Percentiles rank a stretch among this genome's conserved stretches.
These are phyloP conservation scores for Salix dunnii DNA, from an alignment of 345 rosid species.

Conservation along the genomic window DNA sequence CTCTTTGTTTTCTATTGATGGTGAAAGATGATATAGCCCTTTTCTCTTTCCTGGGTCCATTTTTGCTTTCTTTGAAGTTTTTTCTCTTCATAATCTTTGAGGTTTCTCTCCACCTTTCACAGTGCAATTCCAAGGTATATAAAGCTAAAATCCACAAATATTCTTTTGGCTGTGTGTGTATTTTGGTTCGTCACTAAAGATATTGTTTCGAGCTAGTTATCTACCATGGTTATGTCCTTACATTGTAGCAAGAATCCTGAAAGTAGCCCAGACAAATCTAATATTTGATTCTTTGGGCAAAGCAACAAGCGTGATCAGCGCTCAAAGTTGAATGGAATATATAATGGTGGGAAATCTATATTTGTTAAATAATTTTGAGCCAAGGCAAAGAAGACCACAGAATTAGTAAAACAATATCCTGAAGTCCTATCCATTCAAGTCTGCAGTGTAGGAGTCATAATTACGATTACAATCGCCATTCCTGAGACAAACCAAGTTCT, in stretches of 20 bases:
- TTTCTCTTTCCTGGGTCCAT: slow-evolving; percentile 50
- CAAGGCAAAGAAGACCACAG: not conserved
- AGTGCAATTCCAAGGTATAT: slow-evolving; percentile 21
- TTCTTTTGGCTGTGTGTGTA: slow-evolving; percentile 24
- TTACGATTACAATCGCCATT: not conserved
- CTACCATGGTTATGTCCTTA: slow-evolving; percentile 23
- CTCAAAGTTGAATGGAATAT: not conserved
- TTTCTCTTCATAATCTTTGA: not conserved
- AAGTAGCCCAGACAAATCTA: not conserved
- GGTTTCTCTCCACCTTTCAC: slow-evolving; percentile 22
- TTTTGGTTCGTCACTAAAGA: slow-evolving; percentile 5
- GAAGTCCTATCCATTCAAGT: not conserved
- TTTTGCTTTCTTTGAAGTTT: slow-evolving; percentile 8
- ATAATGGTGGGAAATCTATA: not conserved
- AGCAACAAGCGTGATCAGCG: not conserved
- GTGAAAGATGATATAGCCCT: slow-evolving; percentile 46
- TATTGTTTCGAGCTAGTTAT: slow-evolving; percentile 20
- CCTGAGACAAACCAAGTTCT: not conserved
- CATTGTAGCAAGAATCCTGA: slow-evolving; percentile 26
- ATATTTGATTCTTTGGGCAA: not conserved
- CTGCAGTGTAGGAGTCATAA: not conserved
- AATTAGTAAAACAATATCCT: not conserved
- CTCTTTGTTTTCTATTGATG: slow-evolving; percentile 46
- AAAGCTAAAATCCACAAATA: slow-evolving; percentile 25
- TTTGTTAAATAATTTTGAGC: not conserved